phyloP scores from a whole-genome alignment of 2,329 filamentous ascomycete species.

The Nemania serpens region DNA sequence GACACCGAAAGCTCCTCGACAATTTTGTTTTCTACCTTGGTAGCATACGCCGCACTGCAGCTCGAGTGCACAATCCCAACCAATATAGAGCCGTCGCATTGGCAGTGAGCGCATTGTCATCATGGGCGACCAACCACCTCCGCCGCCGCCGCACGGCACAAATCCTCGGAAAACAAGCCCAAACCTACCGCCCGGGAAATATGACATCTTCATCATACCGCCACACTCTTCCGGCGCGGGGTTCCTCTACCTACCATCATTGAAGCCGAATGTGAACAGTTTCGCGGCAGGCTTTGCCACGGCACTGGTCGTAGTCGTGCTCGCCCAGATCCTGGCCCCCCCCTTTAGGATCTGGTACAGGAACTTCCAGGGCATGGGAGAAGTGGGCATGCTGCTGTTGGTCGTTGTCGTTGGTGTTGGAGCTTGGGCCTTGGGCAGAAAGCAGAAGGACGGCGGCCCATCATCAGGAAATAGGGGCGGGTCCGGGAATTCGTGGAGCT shows the following conservation, averaged over 20 bases:
- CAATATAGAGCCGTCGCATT: slow-evolving; percentile 13
- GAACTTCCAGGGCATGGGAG: slow-evolving; percentile 71
- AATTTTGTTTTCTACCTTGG: slow-evolving; percentile 35
- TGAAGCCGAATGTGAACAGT: slow-evolving; percentile 85
- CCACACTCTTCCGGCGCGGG: slow-evolving; percentile 87
- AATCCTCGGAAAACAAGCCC: slow-evolving; percentile 69
- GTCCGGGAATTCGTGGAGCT: slow-evolving; percentile 31
- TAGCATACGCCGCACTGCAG: slow-evolving; percentile 19
- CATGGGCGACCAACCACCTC: slow-evolving; percentile 62
- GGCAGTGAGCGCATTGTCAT: slow-evolving; percentile 66
- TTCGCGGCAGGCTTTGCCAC: slow-evolving; percentile 86
- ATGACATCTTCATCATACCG: slow-evolving; percentile 96
- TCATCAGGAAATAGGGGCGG: slow-evolving; percentile 31
- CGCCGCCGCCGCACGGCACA: slow-evolving; percentile 83
- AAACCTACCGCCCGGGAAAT: slow-evolving; percentile 80
- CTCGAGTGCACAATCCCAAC: slow-evolving; percentile 37
- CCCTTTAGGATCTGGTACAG: slow-evolving; percentile 75
- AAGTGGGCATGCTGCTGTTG: slow-evolving; percentile 73
- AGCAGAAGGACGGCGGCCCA: slow-evolving; percentile 55
- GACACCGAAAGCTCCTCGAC: slow-evolving; percentile 34
- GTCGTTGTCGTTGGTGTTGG: slow-evolving; percentile 74
- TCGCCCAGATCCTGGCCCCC: slow-evolving; percentile 76
- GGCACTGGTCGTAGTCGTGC: slow-evolving; percentile 71
- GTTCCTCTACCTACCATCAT: slow-evolving; percentile 91
- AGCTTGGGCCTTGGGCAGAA: slow-evolving; percentile 77